A percentile compares a stretch with the other conserved stretches of the same genome.
Conservation (phyloP, 441 rosid species). For the Erysimum cheiri region DNA sequence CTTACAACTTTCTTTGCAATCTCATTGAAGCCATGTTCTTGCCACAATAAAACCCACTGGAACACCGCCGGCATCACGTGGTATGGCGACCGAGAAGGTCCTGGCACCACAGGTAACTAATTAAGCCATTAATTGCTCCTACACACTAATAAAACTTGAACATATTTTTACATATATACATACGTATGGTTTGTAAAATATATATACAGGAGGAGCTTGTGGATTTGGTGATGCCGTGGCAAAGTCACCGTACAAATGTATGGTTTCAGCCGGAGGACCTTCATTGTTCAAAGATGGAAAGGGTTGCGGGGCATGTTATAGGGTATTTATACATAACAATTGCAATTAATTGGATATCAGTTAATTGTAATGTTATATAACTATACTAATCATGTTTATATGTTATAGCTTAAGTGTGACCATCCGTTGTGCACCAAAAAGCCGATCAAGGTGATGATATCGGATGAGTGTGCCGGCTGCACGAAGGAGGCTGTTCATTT, state of each 20-base stretch:
- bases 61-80: conserved; percentile 71
- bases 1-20: conserved; percentile 34
- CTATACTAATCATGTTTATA: conserved; percentile 15
- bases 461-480: conserved; percentile 58
- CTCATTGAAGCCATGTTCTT: conserved; percentile 36
- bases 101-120: conserved; percentile 66
- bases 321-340: conserved; percentile 33
- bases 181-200: neutral
- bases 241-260: conserved; percentile 44
- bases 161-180: neutral
- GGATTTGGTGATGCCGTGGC: conserved; percentile 54
- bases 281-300: conserved; percentile 51
- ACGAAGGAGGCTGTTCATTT: conserved; percentile 50
- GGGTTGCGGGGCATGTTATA: conserved; percentile 59
- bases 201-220: conserved; percentile 57
- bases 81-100: conserved; percentile 82
- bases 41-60: conserved; percentile 29
- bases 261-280: conserved; percentile 62
- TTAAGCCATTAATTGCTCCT: neutral
- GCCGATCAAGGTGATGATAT: conserved; percentile 51
- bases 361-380: conserved; percentile 1
- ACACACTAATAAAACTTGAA: neutral
- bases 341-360: neutral
- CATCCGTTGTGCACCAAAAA: conserved; percentile 52
- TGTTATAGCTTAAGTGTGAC: conserved; percentile 35